Evolutionary conservation across 202 grass and related monocot species (phyloP).

Genomic region (Carex arenaria): DNA sequence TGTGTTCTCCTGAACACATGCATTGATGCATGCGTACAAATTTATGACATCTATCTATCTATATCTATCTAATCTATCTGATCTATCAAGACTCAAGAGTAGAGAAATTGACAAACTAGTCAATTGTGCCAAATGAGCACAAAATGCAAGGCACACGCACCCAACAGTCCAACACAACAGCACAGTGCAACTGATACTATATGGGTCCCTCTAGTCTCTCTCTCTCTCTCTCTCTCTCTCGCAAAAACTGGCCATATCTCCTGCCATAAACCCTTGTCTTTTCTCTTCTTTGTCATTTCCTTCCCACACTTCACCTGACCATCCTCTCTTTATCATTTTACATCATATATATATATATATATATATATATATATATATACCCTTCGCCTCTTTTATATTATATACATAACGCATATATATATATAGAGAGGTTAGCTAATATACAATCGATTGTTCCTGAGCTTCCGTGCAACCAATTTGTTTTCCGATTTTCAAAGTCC

Average conservation of each 20-base stretch:
- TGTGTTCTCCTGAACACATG: not conserved
- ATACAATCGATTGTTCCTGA: too few relatives aligned
- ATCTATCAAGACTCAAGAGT: not conserved
- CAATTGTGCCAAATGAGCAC: constrained; percentile 5
- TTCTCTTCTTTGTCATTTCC: constrained; percentile 6
- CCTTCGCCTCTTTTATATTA: not conserved
- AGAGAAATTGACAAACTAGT: constrained; percentile 11
- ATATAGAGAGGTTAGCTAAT: too few relatives aligned
- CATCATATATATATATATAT: not conserved
- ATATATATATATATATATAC: too few relatives aligned
- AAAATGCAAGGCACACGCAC: constrained; percentile 30
- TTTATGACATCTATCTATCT: not conserved
- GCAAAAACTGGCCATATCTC: constrained; percentile 12
- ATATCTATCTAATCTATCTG: constrained; percentile 10
- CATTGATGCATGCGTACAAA: not conserved
- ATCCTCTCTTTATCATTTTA: not conserved
- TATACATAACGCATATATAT: not conserved
- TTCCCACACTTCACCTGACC: not conserved
- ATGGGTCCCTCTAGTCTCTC: not conserved
- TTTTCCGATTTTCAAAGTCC: too few relatives aligned
- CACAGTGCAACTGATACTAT: constrained; percentile 15
- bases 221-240: constrained; percentile 17
- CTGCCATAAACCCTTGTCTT: constrained; percentile 19
- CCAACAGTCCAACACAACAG: not conserved
- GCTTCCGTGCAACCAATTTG: too few relatives aligned